phyloP scores from a whole-genome alignment of 1,284 basidiomycete species.

The Phlebopus sp. region DNA sequence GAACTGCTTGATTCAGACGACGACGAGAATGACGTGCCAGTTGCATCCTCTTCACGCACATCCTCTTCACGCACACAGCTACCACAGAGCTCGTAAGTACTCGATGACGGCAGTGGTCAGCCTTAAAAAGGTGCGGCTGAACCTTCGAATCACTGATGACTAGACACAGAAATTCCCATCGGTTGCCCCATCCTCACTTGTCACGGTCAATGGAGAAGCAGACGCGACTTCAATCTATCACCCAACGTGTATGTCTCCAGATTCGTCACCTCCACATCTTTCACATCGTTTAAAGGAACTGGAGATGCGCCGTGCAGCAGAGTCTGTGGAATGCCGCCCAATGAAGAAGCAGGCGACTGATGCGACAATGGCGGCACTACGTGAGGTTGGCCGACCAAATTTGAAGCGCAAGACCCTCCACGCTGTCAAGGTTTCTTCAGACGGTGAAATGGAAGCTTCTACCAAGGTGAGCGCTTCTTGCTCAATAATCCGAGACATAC shows the following conservation, averaged over 20 bases:
- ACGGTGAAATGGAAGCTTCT: constrained; percentile 27
- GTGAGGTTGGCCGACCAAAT: constrained; percentile 7
- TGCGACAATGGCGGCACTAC: constrained; percentile 17
- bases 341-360: constrained; percentile 22
- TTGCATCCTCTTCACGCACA: no score
- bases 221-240: constrained; percentile 27
- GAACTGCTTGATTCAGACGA: constrained; percentile 20
- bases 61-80: constrained; percentile 5
- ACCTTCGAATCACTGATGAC: constrained; percentile 1
- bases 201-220: background rate
- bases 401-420: constrained; percentile 25
- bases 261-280: background rate
- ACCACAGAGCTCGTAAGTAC: constrained; percentile 13
- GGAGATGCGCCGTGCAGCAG: constrained; percentile 12
- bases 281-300: constrained; percentile 25
- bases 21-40: constrained; percentile 5
- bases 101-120: background rate
- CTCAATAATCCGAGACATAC: background rate
- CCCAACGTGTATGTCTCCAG: constrained; percentile 20
- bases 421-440: constrained; percentile 29
- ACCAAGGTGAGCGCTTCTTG: constrained; percentile 15
- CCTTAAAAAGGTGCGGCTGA: background rate
- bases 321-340: constrained; percentile 7
- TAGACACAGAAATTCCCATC: background rate
- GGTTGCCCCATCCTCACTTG: background rate